Base-by-base conservation (phyloP, 257 asterid species). In the Forsythia suspensa region DNA sequence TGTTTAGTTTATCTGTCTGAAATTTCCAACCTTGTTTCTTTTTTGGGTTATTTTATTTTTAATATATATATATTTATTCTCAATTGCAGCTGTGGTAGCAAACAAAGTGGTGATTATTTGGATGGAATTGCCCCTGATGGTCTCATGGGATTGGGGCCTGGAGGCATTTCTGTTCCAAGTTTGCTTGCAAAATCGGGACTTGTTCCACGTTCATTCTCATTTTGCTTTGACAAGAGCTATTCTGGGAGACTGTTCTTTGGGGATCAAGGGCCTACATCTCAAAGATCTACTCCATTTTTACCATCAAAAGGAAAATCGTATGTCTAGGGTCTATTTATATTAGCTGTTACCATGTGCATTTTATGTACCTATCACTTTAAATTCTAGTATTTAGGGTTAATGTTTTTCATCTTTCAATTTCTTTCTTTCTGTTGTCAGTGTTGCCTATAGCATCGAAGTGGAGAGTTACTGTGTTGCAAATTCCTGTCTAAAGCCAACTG, bases 111-210 rank as follows among this genome's bases (percentile, higher is more conserved):
- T 52, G 51, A 15, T 18, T 93, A 93, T 85, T 79, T 93, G 87
- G 83, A 85, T 38, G 98, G 96, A 81, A 75, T 88, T 82, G 97
- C 97, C 74, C 98, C 98, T 13, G 96, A 91, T 72, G 98, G 98
- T 72, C 81, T 93, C 72, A 73, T 93, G 91, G 98, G 96, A 70
- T 79, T 93, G 76, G 98, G 98, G 38, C 97, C 94, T 0, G 96
- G 97, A 37, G 87, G 86, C 39, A 81, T 92, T 78, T 90, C 98
- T n/a, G 84, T 93, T 70, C 91, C 92, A 75, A 92, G 98, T 85
- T 77, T 86, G 85, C 97, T 93, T 79, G 89, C 94, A 11, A 91
- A 89, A 76, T 90, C 96, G 13, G 96, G 96, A 75, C 79, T 91
- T 75, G 69, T 88, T 75, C 92, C 94, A 55, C 94, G 77, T 83